Conservation (phyloP, 331 rosid genomes). For the Pyrus hybrid region DNA sequence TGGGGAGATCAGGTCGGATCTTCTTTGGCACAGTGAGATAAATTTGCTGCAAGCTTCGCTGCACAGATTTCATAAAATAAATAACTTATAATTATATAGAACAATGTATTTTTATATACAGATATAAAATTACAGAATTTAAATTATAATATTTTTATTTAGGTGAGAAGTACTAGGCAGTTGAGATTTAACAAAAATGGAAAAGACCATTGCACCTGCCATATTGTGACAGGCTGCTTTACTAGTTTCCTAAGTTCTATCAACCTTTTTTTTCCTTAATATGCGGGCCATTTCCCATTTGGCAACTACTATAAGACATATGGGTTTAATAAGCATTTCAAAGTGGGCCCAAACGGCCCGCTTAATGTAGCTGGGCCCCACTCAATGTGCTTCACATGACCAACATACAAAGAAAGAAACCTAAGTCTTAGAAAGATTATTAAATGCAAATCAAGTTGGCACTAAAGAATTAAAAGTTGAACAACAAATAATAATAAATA, state of each 20-base stretch:
- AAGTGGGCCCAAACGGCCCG: neutral
- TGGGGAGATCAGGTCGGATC: constrained; percentile 53
- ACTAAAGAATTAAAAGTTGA: too few relatives aligned
- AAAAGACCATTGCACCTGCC: constrained; percentile 21
- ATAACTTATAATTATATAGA: neutral
- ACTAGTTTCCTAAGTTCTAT: neutral
- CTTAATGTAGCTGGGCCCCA: neutral
- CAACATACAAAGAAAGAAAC: neutral
- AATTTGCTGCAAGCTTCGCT: constrained; percentile 79
- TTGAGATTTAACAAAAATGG: constrained; percentile 9
- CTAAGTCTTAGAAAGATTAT: neutral
- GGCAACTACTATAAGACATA: too few relatives aligned
- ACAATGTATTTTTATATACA: neutral
- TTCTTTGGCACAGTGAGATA: constrained; percentile 49
- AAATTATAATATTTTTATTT: neutral
- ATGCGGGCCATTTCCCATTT: too few relatives aligned
- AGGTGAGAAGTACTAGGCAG: constrained; percentile 9
- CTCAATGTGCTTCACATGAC: neutral
- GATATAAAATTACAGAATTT: neutral
- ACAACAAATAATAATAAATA: neutral
- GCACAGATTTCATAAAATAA: constrained; percentile 13
- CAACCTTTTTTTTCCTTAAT: neutral
- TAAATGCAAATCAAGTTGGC: neutral
- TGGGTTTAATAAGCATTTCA: too few relatives aligned
- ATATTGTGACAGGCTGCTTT: constrained; percentile 3